Evolutionary conservation across 306 rosid species (phyloP).

Genomic region (Casuarina cunninghamiana): DNA sequence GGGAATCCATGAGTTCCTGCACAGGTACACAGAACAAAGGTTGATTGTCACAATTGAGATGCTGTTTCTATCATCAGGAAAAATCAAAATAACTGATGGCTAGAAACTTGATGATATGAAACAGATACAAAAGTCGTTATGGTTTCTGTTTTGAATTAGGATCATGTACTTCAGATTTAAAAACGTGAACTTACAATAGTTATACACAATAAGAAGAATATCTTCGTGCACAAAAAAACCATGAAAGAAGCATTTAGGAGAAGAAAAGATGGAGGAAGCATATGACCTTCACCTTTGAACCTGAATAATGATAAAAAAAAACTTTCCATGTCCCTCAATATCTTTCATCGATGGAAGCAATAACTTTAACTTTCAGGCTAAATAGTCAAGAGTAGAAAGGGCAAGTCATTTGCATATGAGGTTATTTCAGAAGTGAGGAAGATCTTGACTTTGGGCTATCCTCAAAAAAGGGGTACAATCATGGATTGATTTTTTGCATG

Average conservation of each 20-base stretch:
- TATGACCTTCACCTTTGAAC: background rate
- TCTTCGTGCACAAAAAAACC: background rate
- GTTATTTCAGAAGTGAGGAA: no score
- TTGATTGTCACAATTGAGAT: constrained; percentile 17
- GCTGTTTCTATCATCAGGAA: constrained; percentile 19
- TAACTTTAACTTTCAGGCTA: background rate
- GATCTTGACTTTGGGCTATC: no score
- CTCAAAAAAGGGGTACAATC: no score
- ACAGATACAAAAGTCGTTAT: background rate
- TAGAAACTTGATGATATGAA: background rate
- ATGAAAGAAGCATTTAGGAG: background rate
- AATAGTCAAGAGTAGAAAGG: background rate
- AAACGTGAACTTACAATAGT: background rate
- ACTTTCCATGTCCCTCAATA: background rate
- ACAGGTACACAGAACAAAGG: constrained; percentile 17
- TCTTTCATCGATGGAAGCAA: background rate
- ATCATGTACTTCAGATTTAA: background rate
- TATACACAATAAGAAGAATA: background rate
- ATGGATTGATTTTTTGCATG: no score
- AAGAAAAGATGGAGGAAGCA: background rate
- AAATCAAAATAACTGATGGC: background rate
- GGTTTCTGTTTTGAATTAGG: background rate
- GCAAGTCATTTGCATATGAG: background rate
- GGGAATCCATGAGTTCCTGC: constrained; percentile 65
- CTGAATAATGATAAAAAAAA: background rate